Base-by-base conservation (phyloP, 768 basidiomycete species). In the Lactifluus rugatus region DNA sequence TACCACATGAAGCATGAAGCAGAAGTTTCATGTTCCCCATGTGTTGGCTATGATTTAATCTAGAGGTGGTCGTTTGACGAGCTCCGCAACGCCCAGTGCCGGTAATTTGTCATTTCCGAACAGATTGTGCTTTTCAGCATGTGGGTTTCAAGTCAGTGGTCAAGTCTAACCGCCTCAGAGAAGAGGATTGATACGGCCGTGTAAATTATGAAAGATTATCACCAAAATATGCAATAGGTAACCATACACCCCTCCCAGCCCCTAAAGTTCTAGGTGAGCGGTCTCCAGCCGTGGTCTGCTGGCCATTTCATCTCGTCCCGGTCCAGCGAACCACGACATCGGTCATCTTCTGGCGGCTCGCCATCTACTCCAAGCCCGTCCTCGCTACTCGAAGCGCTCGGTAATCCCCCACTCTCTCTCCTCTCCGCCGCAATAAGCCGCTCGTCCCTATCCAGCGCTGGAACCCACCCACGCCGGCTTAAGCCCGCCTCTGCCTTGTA, bases 401-500 rank as follows among this genome's bases (percentile, higher is more conserved):
- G 74, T 63, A 65, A 47, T 17, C 26, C 42, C 17, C 49, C 49
- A 2, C 14, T 56, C 11, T 74, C 69, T 60, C 68, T 67, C 49
- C 69, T 68, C 16, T 68, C 62, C 70, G 78, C 62, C 70, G 78
- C 71, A 63, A 80, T 64, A 49, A 69, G 70, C 57, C 70, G 65
- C 63, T 72, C 69, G 50, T 74, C 69, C 57, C 72, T 72, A 45
- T 73, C 70, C 25, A 66, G 60, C 66, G 69, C 72, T 19, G 57
- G 60, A 36, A 85, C 78, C 62, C 78, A 87, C 41, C 84, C 85
- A 4, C 83, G 73, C 63, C 72, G 72, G 59, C 75, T 81, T 32
- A 87, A 64, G 17, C 84, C 85, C 19, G 84, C 85, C 68, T 87
- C 85, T 0, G 84, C 85, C 69, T 87, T 87, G 69, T 80, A 87